Conservation (phyloP, 345 rosid genomes). For the Alliaria petiolata region DNA sequence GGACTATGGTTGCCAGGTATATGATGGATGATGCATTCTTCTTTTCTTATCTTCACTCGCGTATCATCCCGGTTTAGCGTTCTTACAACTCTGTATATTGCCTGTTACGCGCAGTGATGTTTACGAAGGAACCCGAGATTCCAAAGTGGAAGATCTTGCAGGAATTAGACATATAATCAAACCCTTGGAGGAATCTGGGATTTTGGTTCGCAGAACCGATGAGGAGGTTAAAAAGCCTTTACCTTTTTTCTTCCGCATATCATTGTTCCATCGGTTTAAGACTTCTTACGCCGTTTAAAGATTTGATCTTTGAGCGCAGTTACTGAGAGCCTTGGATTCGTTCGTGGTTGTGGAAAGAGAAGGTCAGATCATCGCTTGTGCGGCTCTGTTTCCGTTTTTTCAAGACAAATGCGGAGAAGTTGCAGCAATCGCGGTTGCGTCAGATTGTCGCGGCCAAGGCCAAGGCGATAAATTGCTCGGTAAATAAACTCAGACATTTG, state of each 20-base stretch:
- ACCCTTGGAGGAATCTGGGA: slow-evolving; percentile 77
- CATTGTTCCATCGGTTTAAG: not conserved
- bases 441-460: slow-evolving; percentile 94
- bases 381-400: slow-evolving; percentile 80
- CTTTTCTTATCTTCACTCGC: not conserved
- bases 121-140: slow-evolving; percentile 84
- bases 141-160: slow-evolving; percentile 57
- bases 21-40: not conserved
- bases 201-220: slow-evolving; percentile 61
- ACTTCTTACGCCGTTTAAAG: no score
- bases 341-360: slow-evolving; percentile 83
- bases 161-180: slow-evolving; percentile 70
- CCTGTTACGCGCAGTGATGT: slow-evolving; percentile 58
- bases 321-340: slow-evolving; percentile 55
- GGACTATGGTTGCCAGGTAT: slow-evolving; percentile 98
- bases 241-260: not conserved
- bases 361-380: slow-evolving; percentile 83
- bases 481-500: slow-evolving; percentile 25
- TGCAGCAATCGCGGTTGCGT: slow-evolving; percentile 82
- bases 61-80: not conserved
- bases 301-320: slow-evolving; percentile 65
- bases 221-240: slow-evolving; percentile 51
- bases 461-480: slow-evolving; percentile 93
- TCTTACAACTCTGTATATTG: not conserved
- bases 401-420: slow-evolving; percentile 88